Evolutionary conservation across 2,329 filamentous ascomycete genomes (phyloP), one percentile per base, ranked within the genome.

Genomic region (Fusarium sp.): DNA sequence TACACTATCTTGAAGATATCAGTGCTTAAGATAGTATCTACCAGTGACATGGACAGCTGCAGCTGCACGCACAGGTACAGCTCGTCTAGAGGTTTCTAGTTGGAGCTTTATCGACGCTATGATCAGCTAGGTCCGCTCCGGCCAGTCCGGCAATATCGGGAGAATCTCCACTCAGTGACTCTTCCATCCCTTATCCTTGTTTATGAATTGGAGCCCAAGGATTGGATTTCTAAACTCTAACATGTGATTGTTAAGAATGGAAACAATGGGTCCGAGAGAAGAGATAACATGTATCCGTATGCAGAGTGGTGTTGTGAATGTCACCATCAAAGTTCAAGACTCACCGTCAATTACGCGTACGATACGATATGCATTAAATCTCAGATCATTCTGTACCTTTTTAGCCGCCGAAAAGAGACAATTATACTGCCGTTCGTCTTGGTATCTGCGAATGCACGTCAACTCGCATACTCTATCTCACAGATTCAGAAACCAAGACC

Each of bases 381-480:
- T 37, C 42, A 51, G 47, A 30, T 12, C 48, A 59, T 27, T 34
- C n/a, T 20, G 37, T 54, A 44, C 24, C 8, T 11, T 7, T 12
- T 34, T 27, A 46, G 18, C 44, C 44, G 24, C 16, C 12, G 58
- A 52, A 57, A 46, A 55, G 45, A 48, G 52, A 54, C n/a, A 57
- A 49, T 48, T 58, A 55, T 58, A 55, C 24, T 41, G 27, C 49
- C 37, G 24, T 53, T 42, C 25, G 13, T 42, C 32, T 41, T 52
- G 24, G 52, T 45, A 59, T 66, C 65, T 48, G 61, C 57, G 45
- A 46, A 65, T 66, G 68, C 49, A 71, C 68, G 64, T 71, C 68
- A 71, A 54, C 42, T 53, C 24, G 68, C 69, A 70, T 57, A 48
- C 32, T 44, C 34, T 20, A 22, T 60, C 54, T 41, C 27, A 57